Conservation (phyloP, 495 filamentous ascomycete genomes). For the Hypoxylon cercidicola region DNA sequence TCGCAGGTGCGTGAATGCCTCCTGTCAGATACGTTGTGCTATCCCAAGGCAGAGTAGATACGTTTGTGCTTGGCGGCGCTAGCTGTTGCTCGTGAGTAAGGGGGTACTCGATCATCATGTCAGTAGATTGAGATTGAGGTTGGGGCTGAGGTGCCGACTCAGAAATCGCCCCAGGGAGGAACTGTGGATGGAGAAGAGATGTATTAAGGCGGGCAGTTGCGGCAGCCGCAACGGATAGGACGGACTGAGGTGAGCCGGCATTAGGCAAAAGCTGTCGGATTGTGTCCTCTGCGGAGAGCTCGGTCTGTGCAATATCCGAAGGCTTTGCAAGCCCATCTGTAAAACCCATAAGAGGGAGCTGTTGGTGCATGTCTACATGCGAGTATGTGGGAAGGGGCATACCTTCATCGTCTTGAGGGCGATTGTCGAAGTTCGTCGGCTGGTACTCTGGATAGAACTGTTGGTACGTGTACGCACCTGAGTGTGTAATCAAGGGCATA, state of each 20-base stretch:
- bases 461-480: no score
- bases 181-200: conserved; percentile 60
- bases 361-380: conserved; percentile 1
- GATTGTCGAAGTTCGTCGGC: no score
- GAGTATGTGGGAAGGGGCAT: no score
- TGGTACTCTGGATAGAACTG: no score
- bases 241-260: conserved; percentile 42
- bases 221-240: conserved; percentile 58
- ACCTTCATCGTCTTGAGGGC: no score
- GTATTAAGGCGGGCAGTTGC: conserved; percentile 60
- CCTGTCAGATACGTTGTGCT: conserved; percentile 55
- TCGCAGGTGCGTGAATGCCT: conserved; percentile 44
- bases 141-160: conserved; percentile 23
- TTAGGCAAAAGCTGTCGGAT: conserved; percentile 48
- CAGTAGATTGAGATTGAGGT: conserved; percentile 25
- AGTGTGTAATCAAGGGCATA: no score
- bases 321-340: conserved; percentile 10
- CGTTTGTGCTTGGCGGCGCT: neutral
- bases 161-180: conserved; percentile 50
- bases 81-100: conserved; percentile 29
- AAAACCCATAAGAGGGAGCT: conserved; percentile 4
- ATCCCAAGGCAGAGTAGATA: conserved; percentile 51
- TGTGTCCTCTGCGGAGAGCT: conserved; percentile 51
- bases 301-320: conserved; percentile 26
- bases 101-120: conserved; percentile 43